phyloP scores from a whole-genome alignment of 345 rosid genomes.

The Ailanthus altissimus region DNA sequence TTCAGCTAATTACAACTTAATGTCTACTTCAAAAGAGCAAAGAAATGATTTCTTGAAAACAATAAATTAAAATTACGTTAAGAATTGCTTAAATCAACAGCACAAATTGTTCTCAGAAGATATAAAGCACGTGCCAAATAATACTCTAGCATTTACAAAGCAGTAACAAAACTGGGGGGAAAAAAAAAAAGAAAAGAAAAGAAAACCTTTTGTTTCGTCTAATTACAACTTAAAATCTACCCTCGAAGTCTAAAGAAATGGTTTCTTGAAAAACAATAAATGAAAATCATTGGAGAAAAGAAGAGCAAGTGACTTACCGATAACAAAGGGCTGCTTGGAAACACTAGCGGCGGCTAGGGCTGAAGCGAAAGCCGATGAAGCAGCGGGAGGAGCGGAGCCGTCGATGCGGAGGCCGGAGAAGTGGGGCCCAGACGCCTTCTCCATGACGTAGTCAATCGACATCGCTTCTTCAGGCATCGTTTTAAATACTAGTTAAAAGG shows the following conservation, averaged over 20 bases:
- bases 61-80: neutral
- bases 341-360: slow-evolving; percentile 35
- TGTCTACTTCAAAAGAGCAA: neutral
- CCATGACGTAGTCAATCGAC: slow-evolving; percentile 86
- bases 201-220: neutral
- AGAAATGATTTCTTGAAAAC: neutral
- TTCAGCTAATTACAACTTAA: neutral
- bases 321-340: slow-evolving; percentile 78
- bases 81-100: too few species aligned
- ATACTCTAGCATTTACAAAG: too few species aligned
- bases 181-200: too few species aligned
- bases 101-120: too few species aligned
- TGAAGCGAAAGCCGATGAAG: slow-evolving; percentile 48
- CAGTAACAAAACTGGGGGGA: too few species aligned
- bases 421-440: slow-evolving; percentile 96
- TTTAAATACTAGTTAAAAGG: neutral
- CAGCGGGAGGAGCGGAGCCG: slow-evolving; percentile 58
- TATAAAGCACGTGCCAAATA: too few species aligned
- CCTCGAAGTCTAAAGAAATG: too few species aligned
- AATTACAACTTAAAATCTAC: neutral
- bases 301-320: slow-evolving; percentile 45
- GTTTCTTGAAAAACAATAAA: too few species aligned
- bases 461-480: slow-evolving; percentile 56
- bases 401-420: slow-evolving; percentile 96
- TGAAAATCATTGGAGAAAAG: neutral